Evolutionary conservation across 768 basidiomycete genomes (phyloP).

Genomic region (Suillus lakei): DNA sequence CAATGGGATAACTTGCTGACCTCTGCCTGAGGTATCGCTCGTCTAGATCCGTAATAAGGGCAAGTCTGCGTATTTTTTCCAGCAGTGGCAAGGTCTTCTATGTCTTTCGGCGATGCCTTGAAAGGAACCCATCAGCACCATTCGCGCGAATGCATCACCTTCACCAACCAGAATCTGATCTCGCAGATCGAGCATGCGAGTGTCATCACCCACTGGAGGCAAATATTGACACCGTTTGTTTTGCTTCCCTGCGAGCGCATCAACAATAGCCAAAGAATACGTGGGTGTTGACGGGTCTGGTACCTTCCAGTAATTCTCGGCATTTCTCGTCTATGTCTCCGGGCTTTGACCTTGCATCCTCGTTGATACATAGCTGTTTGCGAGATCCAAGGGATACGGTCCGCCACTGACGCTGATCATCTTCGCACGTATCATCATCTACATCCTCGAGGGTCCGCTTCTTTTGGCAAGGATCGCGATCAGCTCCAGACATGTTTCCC

Average conservation of each 20-base stretch:
- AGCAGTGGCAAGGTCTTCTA: constrained; percentile 84
- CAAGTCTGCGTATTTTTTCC: constrained; percentile 77
- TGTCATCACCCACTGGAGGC: constrained; percentile 71
- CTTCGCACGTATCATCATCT: constrained; percentile 26
- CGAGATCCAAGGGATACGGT: constrained; percentile 89
- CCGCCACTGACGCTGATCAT: constrained; percentile 43
- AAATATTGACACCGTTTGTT: constrained; percentile 78
- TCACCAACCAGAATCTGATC: constrained; percentile 78
- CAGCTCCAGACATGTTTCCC: background rate
- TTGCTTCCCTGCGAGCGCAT: constrained; percentile 52
- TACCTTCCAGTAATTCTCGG: constrained; percentile 78
- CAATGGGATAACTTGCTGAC: constrained; percentile 41
- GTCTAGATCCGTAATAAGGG: constrained; percentile 91
- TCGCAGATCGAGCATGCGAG: constrained; percentile 76
- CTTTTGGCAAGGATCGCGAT: constrained; percentile 10
- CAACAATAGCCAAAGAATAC: constrained; percentile 11
- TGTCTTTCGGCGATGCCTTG: constrained; percentile 89
- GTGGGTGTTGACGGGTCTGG: background rate
- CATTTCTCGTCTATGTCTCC: constrained; percentile 88
- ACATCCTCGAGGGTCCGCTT: constrained; percentile 28
- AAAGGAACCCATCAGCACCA: background rate
- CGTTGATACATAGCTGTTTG: constrained; percentile 92
- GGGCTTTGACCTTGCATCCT: constrained; percentile 62
- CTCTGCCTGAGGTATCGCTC: constrained; percentile 90
- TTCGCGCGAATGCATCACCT: background rate